phyloP scores from a whole-genome alignment of 148 eudicot genomes.

The Amaranthus hypochondriacus region DNA sequence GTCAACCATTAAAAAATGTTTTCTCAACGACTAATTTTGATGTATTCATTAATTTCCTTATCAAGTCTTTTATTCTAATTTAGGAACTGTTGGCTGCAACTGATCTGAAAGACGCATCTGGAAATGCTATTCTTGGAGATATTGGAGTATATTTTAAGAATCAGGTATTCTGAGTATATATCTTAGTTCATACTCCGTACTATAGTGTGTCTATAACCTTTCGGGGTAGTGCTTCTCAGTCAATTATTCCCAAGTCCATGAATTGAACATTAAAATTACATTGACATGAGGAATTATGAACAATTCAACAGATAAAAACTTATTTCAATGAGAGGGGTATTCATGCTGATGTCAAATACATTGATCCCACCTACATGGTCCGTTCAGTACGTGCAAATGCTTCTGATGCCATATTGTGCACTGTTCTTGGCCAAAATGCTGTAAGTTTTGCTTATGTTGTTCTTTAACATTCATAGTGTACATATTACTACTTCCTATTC shows the following conservation, averaged over 20 bases:
- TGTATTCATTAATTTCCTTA: background rate
- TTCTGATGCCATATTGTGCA: conserved; percentile 44
- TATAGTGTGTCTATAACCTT: background rate
- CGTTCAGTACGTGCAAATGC: conserved; percentile 52
- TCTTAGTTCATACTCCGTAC: background rate
- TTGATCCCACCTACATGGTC: conserved; percentile 52
- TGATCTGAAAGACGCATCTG: conserved; percentile 44
- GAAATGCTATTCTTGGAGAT: conserved; percentile 46
- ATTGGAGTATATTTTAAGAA: conserved; percentile 42
- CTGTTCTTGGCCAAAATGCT: conserved; percentile 54
- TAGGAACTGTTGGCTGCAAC: conserved; percentile 42
- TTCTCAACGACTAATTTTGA: background rate
- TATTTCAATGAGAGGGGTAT: conserved; percentile 38
- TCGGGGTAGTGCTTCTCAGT: background rate
- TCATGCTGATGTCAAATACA: conserved; percentile 45
- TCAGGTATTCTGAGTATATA: conserved; percentile 22
- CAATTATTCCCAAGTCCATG: background rate
- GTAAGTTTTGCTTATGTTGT: conserved; percentile 23
- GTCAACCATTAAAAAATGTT: background rate
- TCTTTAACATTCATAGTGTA: background rate
- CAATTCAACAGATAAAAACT: conserved; percentile 34
- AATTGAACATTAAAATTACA: background rate
- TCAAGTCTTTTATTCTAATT: conserved; percentile 2
- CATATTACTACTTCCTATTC: too few relatives aligned
- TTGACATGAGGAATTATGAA: background rate